A percentile compares a stretch with the other conserved stretches of the same genome.
These are phyloP conservation scores for Alternaria brassicicola DNA, from an alignment of 2,329 filamentous ascomycete species.

Conservation along the genomic window DNA sequence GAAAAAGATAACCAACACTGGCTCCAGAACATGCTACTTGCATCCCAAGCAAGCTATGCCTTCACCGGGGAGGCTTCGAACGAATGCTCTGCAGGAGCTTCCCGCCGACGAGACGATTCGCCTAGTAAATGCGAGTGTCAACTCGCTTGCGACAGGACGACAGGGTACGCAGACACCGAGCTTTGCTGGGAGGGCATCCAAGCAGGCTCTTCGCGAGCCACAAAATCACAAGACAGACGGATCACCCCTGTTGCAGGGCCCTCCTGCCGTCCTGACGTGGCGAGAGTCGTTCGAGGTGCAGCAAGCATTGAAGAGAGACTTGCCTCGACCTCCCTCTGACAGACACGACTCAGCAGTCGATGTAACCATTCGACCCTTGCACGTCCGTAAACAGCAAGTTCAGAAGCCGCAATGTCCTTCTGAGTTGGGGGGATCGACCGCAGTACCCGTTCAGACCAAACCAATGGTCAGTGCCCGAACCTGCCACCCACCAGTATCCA, in stretches of 20 bases:
- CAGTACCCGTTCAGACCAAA: background rate
- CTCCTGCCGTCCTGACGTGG: conserved; percentile 9
- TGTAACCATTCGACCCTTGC: conserved; percentile 2
- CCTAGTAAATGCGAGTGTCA: conserved; percentile 7
- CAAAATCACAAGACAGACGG: background rate
- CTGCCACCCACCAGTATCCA: background rate
- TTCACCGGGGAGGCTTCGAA: conserved; percentile 5
- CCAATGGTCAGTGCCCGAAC: background rate
- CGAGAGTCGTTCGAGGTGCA: conserved; percentile 12
- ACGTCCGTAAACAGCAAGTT: background rate
- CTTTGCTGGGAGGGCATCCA: background rate
- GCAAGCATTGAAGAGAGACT: background rate
- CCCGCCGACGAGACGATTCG: conserved; percentile 9
- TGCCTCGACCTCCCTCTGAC: background rate
- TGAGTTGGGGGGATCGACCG: background rate
- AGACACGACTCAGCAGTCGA: conserved; percentile 13
- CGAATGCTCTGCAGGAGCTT: background rate
- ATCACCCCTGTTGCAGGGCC: background rate
- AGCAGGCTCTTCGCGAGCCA: background rate
- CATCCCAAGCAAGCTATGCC: conserved; percentile 4
- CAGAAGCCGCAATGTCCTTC: background rate
- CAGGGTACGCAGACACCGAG: background rate
- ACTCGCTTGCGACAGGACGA: conserved; percentile 4
- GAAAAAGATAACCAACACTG: background rate
- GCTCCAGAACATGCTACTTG: background rate